A percentile compares a stretch with the other conserved stretches of the same genome.
Evolutionary conservation across 768 basidiomycete genomes (phyloP).

Genomic region (Candolleomyces eurysporus): DNA sequence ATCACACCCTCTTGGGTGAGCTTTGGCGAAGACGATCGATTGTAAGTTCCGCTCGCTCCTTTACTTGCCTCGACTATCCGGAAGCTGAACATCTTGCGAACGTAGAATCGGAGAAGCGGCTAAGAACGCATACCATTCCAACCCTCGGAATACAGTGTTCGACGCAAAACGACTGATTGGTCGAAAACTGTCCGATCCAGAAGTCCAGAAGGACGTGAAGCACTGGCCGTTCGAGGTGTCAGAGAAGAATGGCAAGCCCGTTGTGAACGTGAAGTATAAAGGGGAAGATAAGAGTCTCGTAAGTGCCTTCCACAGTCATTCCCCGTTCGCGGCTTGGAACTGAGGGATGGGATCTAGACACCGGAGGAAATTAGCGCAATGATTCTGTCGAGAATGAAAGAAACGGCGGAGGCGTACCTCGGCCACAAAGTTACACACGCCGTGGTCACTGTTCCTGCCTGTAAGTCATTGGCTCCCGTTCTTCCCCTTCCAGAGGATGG

Average conservation of each 20-base stretch:
- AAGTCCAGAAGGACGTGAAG: conserved; percentile 78
- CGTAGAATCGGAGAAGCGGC: conserved; percentile 81
- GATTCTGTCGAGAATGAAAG: conserved; percentile 68
- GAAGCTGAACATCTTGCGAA: conserved; percentile 21
- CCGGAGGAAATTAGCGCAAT: conserved; percentile 70
- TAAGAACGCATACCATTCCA: conserved; percentile 89
- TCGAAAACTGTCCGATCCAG: conserved; percentile 73
- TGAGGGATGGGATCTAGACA: conserved; percentile 27
- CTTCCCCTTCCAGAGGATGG: not conserved
- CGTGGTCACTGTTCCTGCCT: conserved; percentile 56
- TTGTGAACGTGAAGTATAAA: conserved; percentile 64
- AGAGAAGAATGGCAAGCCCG: conserved; percentile 76
- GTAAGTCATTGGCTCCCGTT: conserved; percentile 26
- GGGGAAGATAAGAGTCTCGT: conserved; percentile 58
- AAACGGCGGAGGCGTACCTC: conserved; percentile 69
- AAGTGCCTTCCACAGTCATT: conserved; percentile 17
- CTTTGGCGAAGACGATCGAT: conserved; percentile 86
- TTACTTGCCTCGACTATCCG: conserved; percentile 15
- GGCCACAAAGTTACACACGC: conserved; percentile 62
- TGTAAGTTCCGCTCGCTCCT: conserved; percentile 33
- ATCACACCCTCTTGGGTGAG: conserved; percentile 92
- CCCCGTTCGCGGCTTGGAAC: not conserved
- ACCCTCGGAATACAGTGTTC: conserved; percentile 93
- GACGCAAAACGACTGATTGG: conserved; percentile 95
- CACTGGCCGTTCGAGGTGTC: conserved; percentile 84